Percentiles rank a stretch among this genome's conserved stretches.
Conservation (phyloP, 139 green algal species). For the Desmodesmus armatus region DNA sequence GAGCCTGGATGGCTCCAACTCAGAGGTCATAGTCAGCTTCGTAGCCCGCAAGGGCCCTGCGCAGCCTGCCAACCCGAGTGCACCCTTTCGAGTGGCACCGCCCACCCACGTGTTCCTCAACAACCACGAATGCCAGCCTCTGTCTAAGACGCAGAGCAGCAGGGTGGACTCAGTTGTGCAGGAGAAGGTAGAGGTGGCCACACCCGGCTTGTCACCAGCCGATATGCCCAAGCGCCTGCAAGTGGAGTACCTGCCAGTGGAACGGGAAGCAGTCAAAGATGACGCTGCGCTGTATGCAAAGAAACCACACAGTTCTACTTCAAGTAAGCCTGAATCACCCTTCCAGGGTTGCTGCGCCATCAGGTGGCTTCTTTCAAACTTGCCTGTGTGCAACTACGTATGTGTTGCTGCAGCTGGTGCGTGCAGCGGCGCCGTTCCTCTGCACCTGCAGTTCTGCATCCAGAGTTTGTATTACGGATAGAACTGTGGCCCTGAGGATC, state of each 20-base stretch:
- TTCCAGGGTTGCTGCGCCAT: no score
- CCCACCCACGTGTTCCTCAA: constrained; percentile 59
- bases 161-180: neutral
- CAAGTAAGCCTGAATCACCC: no score
- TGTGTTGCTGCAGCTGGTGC: no score
- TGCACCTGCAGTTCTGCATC: no score
- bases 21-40: constrained; percentile 41
- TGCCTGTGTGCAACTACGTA: no score
- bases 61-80: neutral
- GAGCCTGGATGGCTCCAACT: constrained; percentile 26
- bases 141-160: neutral
- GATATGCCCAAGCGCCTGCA: constrained; percentile 41
- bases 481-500: no score
- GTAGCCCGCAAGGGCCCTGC: constrained; percentile 44
- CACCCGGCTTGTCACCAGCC: neutral
- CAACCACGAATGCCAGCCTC: constrained; percentile 67
- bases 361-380: no score
- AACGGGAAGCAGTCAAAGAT: constrained; percentile 14
- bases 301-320: constrained; percentile 78
- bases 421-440: no score
- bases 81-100: constrained; percentile 56
- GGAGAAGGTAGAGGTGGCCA: neutral
- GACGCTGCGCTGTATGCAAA: constrained; percentile 43
- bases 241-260: constrained; percentile 74
- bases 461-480: no score